A percentile compares a stretch with the other conserved stretches of the same genome.
These are phyloP conservation scores for Candida wancherniae DNA, from an alignment of 805 yeast genomes.

Conservation along the genomic window DNA sequence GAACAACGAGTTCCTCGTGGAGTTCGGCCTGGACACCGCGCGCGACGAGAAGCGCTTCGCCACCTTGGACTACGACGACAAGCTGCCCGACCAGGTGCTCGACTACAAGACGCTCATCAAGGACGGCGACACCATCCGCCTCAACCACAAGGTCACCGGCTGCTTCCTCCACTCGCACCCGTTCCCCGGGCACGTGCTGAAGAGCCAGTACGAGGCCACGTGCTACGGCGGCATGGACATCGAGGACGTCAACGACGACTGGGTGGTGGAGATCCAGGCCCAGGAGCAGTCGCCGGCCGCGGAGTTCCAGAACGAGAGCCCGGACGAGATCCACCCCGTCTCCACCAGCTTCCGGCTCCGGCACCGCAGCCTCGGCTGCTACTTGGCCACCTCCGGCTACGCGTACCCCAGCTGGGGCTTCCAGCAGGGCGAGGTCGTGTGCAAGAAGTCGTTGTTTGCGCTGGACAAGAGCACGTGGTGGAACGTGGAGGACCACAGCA, in stretches of 20 bases:
- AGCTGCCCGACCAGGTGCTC: slow-evolving; percentile 18
- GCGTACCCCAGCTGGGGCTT: slow-evolving; percentile 80
- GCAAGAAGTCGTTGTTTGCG: slow-evolving; percentile 48
- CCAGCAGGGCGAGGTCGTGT: slow-evolving; percentile 76
- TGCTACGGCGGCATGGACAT: slow-evolving; percentile 71
- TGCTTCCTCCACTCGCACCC: slow-evolving; percentile 80
- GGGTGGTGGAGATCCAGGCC: slow-evolving; percentile 80
- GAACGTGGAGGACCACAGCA: slow-evolving; percentile 71
- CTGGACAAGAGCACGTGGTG: slow-evolving; percentile 70
- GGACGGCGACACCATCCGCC: slow-evolving; percentile 64
- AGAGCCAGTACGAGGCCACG: slow-evolving; percentile 72
- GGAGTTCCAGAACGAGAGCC: slow-evolving; percentile 45
- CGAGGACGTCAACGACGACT: slow-evolving; percentile 83
- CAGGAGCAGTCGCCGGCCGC: slow-evolving; percentile 44
- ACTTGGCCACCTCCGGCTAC: slow-evolving; percentile 68
- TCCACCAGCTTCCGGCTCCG: slow-evolving; percentile 68
- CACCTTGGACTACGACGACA: slow-evolving; percentile 23
- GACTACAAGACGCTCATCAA: slow-evolving; percentile 29
- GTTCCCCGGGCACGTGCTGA: slow-evolving; percentile 69
- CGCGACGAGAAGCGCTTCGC: slow-evolving; percentile 24
- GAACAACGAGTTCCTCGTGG: slow-evolving; percentile 17
- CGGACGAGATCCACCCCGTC: slow-evolving; percentile 60
- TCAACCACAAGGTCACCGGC: slow-evolving; percentile 66
- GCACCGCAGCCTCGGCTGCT: slow-evolving; percentile 63
- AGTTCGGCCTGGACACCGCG: slow-evolving; percentile 41